A percentile compares a stretch with the other conserved stretches of the same genome.
Evolutionary conservation across 192 early-diverging fungal species (phyloP).

Genomic region (Rhizophagus prolifer): DNA sequence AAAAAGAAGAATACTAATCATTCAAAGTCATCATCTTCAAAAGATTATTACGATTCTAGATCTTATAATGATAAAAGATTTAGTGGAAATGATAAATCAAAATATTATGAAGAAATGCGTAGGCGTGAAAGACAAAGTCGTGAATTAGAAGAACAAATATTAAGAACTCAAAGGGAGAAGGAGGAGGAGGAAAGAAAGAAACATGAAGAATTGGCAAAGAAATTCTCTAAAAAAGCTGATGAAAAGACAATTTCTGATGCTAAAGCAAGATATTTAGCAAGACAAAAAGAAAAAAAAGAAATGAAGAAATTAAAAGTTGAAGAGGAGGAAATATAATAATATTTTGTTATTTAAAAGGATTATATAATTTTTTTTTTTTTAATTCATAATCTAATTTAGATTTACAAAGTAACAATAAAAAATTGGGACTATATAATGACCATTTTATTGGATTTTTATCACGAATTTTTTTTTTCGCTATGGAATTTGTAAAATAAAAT

Average conservation of each 20-base stretch:
- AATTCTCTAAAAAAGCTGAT: constrained; percentile 36
- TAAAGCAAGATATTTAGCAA: constrained; percentile 44
- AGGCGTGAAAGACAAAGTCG: constrained; percentile 34
- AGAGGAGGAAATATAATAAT: neutral
- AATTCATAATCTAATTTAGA: neutral
- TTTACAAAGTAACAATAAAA: neutral
- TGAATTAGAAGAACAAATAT: constrained; percentile 47
- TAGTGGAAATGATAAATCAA: neutral
- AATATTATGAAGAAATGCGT: constrained; percentile 15
- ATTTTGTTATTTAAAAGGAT: neutral
- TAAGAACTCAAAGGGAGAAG: constrained; percentile 42
- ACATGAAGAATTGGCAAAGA: constrained; percentile 45
- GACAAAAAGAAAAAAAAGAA: constrained; percentile 43
- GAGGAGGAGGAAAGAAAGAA: constrained; percentile 42
- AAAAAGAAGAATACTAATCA: constrained; percentile 35
- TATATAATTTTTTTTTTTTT: neutral
- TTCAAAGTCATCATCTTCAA: neutral
- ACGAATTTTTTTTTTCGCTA: too few relatives aligned
- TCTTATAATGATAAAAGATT: constrained; percentile 32
- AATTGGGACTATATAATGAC: neutral
- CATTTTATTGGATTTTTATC: too few relatives aligned
- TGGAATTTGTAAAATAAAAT: too few relatives aligned
- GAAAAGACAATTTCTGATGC: constrained; percentile 38
- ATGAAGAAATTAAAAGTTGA: neutral
- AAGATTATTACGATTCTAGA: constrained; percentile 31